These are phyloP conservation scores for Diaporthe aspalathi DNA, from an alignment of 2,329 filamentous ascomycete species.

Conservation along the genomic window DNA sequence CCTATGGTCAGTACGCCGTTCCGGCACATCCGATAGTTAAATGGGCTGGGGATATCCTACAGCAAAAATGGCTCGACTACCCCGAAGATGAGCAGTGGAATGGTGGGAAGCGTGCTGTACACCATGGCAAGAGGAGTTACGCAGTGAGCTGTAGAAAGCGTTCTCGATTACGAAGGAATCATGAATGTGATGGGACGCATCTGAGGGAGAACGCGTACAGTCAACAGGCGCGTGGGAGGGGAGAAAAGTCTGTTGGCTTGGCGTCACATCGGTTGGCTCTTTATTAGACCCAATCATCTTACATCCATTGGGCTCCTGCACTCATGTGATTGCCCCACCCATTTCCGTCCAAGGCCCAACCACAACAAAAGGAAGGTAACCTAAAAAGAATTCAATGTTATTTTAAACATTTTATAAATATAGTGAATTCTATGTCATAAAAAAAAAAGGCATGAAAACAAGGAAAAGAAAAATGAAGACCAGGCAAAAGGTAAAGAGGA, in stretches of 20 bases:
- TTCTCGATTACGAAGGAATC: neutral
- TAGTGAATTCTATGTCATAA: neutral
- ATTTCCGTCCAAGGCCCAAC: neutral
- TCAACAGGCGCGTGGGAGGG: neutral
- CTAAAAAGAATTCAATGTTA: too few relatives aligned
- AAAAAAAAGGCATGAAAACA: neutral
- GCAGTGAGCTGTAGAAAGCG: neutral
- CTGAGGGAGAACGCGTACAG: neutral
- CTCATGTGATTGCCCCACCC: too few relatives aligned
- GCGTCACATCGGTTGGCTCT: neutral
- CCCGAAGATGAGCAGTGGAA: conserved; percentile 31
- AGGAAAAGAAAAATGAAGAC: neutral
- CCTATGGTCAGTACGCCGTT: neutral
- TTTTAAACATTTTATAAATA: too few relatives aligned
- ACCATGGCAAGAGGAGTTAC: neutral
- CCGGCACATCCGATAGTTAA: neutral
- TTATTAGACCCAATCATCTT: conserved; percentile 27
- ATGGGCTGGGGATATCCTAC: neutral
- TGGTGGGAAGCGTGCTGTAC: conserved; percentile 21
- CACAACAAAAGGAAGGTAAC: too few relatives aligned
- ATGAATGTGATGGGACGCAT: neutral
- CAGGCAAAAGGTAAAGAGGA: too few relatives aligned
- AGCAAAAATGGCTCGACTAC: conserved; percentile 17
- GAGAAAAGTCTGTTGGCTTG: neutral
- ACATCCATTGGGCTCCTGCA: neutral